A percentile compares a stretch with the other conserved stretches of the same genome.
These are phyloP conservation scores for Hygrophila difformis DNA, from an alignment of 257 asterid genomes.

Conservation along the genomic window DNA sequence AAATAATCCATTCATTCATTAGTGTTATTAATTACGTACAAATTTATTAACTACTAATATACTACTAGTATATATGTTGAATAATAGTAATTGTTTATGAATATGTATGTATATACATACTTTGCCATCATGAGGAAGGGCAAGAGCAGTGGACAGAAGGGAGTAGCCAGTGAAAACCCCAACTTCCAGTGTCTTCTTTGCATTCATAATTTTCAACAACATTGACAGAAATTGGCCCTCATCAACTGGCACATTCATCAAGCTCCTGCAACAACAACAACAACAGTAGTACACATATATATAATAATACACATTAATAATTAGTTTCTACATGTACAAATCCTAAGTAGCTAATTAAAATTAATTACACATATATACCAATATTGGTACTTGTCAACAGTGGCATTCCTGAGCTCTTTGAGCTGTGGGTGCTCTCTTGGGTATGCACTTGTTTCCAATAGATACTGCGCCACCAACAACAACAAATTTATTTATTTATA, in stretches of 20 bases:
- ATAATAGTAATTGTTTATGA: too few species aligned
- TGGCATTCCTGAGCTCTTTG: constrained; percentile 23
- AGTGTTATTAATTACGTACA: too few species aligned
- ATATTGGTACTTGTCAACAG: constrained; percentile 19
- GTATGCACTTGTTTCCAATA: constrained; percentile 32
- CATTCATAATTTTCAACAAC: constrained; percentile 48
- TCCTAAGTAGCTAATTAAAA: too few species aligned
- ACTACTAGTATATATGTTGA: too few species aligned
- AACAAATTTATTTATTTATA: neutral
- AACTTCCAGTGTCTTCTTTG: constrained; percentile 40
- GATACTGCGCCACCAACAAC: constrained; percentile 15
- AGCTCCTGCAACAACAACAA: constrained; percentile 24
- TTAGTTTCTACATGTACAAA: too few species aligned
- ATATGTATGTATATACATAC: too few species aligned
- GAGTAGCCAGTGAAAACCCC: constrained; percentile 65
- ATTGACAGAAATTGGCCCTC: constrained; percentile 46
- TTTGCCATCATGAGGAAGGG: constrained; percentile 45
- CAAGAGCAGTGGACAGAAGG: constrained; percentile 50
- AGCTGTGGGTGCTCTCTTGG: constrained; percentile 31
- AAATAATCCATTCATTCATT: too few species aligned
- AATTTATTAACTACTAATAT: too few species aligned
- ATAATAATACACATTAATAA: too few species aligned
- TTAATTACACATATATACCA: too few species aligned
- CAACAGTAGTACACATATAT: too few species aligned
- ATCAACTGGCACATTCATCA: constrained; percentile 54